A percentile compares a stretch with the other conserved stretches of the same genome.
Evolutionary conservation across 2,329 filamentous ascomycete species (phyloP).

Genomic region (Aspergillus unguis): DNA sequence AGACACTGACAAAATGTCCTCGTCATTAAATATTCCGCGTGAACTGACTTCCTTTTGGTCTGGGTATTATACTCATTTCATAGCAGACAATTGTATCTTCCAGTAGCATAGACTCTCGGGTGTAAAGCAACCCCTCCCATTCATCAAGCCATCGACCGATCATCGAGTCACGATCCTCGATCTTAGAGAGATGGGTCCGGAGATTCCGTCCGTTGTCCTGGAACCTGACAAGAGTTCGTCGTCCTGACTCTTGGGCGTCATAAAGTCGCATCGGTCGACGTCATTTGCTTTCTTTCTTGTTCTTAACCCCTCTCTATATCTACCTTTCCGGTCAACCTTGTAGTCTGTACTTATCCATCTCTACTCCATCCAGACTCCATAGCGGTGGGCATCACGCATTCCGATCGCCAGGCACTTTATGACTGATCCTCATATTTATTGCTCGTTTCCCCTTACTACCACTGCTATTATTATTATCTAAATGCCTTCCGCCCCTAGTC

Average conservation of each 20-base stretch:
- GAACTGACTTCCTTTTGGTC: no score
- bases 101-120: no score
- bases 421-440: constrained; percentile 1
- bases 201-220: constrained; percentile 11
- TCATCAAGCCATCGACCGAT: neutral
- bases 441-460: neutral
- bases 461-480: constrained; percentile 9
- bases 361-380: constrained; percentile 13
- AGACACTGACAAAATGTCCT: neutral
- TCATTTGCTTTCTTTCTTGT: constrained; percentile 29
- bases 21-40: neutral
- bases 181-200: constrained; percentile 11
- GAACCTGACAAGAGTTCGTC: constrained; percentile 9
- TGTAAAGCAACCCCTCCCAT: neutral
- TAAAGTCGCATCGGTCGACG: constrained; percentile 32
- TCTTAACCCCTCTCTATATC: neutral
- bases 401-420: constrained; percentile 12
- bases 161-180: constrained; percentile 7
- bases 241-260: constrained; percentile 15
- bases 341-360: neutral
- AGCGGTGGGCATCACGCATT: constrained; percentile 7
- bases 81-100: no score
- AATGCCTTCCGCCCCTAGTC: neutral
- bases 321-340: neutral
- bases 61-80: no score